These are phyloP conservation scores for Lobosporangium transversale DNA, from an alignment of 192 early-diverging fungal species.

Conservation along the genomic window DNA sequence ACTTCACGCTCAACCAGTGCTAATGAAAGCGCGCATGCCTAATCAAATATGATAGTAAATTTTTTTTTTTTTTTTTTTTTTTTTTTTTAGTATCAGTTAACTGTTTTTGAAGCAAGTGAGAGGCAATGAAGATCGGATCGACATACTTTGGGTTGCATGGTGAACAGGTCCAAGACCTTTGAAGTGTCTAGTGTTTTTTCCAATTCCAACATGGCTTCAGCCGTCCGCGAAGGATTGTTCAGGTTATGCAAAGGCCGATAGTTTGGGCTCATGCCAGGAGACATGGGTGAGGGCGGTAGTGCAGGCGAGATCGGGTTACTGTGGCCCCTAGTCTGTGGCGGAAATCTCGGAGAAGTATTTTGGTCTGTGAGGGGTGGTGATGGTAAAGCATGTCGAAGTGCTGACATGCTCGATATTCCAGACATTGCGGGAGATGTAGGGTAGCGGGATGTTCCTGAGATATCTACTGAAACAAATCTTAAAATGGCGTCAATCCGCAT, in stretches of 20 bases:
- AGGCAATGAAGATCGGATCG: too few relatives aligned
- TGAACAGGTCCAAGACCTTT: slow-evolving; percentile 58
- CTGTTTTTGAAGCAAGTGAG: too few relatives aligned
- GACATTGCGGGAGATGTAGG: slow-evolving; percentile 47
- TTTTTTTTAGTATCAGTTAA: too few relatives aligned
- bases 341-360: slow-evolving; percentile 23
- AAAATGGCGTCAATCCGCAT: slow-evolving; percentile 58
- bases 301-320: slow-evolving; percentile 24
- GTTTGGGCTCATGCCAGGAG: slow-evolving; percentile 32
- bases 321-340: slow-evolving; percentile 4
- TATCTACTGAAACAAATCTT: slow-evolving; percentile 44
- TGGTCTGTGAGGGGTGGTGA: slow-evolving; percentile 38
- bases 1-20: slow-evolving; percentile 33
- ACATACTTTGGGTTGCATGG: slow-evolving; percentile 60
- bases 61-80: too few relatives aligned
- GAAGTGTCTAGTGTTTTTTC: slow-evolving; percentile 55
- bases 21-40: slow-evolving; percentile 39
- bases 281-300: slow-evolving; percentile 33
- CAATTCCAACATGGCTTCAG: slow-evolving; percentile 37
- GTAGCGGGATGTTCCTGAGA: slow-evolving; percentile 48
- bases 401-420: slow-evolving; percentile 46
- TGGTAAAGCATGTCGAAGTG: slow-evolving; percentile 32
- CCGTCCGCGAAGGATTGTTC: not conserved
- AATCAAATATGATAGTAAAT: too few relatives aligned
- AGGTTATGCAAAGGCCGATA: slow-evolving; percentile 7